These are phyloP conservation scores for Ambispora gerdemannii DNA, from an alignment of 192 early-diverging fungal genomes.

Conservation along the genomic window DNA sequence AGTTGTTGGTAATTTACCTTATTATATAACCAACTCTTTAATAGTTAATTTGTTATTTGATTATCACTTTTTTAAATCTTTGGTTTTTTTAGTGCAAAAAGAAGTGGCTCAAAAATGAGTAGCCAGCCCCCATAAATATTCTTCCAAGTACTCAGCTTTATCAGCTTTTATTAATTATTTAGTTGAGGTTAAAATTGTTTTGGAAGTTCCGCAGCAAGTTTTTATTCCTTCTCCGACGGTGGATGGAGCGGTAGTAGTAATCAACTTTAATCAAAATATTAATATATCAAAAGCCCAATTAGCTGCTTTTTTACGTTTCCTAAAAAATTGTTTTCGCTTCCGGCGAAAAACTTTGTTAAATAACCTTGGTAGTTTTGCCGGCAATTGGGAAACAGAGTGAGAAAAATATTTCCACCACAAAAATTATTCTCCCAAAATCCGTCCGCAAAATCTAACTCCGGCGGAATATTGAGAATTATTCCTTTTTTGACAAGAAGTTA, in stretches of 20 bases:
- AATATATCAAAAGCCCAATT: neutral
- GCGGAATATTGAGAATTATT: constrained; percentile 20
- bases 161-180: constrained; percentile 20
- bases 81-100: constrained; percentile 14
- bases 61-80: constrained; percentile 16
- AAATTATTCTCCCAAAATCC: neutral
- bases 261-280: neutral
- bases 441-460: constrained; percentile 24
- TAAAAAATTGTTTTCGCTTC: constrained; percentile 15
- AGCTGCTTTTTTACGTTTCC: constrained; percentile 3
- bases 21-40: constrained; percentile 10
- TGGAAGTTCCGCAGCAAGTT: constrained; percentile 7
- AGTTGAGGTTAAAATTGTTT: constrained; percentile 5
- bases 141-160: constrained; percentile 9
- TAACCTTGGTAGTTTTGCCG: constrained; percentile 15
- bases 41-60: constrained; percentile 14
- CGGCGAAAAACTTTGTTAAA: constrained; percentile 11
- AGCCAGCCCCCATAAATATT: neutral
- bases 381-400: constrained; percentile 14
- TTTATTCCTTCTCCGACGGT: constrained; percentile 15
- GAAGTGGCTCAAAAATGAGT: constrained; percentile 9
- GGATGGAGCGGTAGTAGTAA: constrained; percentile 8
- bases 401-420: constrained; percentile 13
- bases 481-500: constrained; percentile 25
- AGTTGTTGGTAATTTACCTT: constrained; percentile 10